Base-by-base conservation (phyloP, 2,329 filamentous ascomycete genomes). In the Teratosphaeria viscida region DNA sequence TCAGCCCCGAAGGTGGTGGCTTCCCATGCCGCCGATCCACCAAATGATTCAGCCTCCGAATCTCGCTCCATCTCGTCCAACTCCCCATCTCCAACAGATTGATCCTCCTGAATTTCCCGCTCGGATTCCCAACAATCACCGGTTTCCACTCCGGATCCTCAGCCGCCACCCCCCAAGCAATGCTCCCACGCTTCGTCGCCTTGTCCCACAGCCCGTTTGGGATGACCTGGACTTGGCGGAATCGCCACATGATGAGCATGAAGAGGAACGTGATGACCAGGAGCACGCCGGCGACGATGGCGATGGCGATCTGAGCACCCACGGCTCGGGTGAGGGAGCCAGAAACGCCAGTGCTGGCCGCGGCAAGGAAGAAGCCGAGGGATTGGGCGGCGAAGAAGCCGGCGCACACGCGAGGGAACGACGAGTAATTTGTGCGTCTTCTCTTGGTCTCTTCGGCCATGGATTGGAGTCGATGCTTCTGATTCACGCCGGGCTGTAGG, bases 31-130 rank as follows among this genome's bases (percentile, higher is more conserved):
- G 29, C 26, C 53, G 14, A 16, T 37, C 27, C 53, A 62, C 16
- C 66, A 75, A 59, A 55, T 75, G 72, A 64, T 80, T 80, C 68
- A 80, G 65, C 69, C 74, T 76, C 54, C 77, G 66, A 58, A 92
- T 90, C 72, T 90, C 87, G 27, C 82, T 87, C 85, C 86, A 92
- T 49, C 88, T 77, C 56, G 81, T 86, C 77, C 87, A 76, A 39
- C 76, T 74, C 0, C 88, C 88, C 60, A 89, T 74, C 71, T 92
- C 88, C 16, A 92, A 75, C 27, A 90, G 71, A 69, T 83, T 90
- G 79, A 91, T 84, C 61, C 85, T 80, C 56, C 88, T 80, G 67
- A 81, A 83, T 71, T 84, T 86, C 54, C 85, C 83, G 53, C 82
- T 83, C 12, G 88, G 87, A 68, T 88, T 87, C 12, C 88, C 87